Evolutionary conservation across 2,329 filamentous ascomycete genomes (phyloP), one percentile per base, ranked within the genome.

Genomic region (Hypoxylon rubiginosum): DNA sequence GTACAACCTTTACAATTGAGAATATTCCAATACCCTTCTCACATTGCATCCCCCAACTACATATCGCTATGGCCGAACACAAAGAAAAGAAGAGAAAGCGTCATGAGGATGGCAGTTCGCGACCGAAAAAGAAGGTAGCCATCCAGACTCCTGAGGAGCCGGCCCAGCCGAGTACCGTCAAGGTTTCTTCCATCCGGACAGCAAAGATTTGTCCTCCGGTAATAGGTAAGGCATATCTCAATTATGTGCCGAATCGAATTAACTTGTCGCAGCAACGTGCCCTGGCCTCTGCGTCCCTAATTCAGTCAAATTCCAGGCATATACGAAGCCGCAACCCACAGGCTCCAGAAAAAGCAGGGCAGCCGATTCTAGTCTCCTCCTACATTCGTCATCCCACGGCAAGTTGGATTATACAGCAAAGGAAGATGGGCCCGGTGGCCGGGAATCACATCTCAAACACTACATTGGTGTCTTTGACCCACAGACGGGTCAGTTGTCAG

Each of bases 381-480:
- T 91, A 46, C 86, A 90, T 74, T 88, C 88, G 8, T 82, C 82
- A 3, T 80, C 80, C 49, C 86, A 91, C 75, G 82, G 79, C 30
- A 87, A 82, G 43, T 75, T 91, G 41, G 85, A 90, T 72, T 90
- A 89, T 71, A 88, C 83, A 5, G 88, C 82, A 28, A 83, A 84
- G 62, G 86, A 90, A 73, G 84, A 87, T 53, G 79, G 80, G 11
- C 73, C 73, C 1, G 77, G 77, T 26, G 79, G 78, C 10, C 72
- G 75, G 11, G 80, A 84, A 60, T 75, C 80, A 4, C 74, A 85
- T 3, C 68, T 90, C 49, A 90, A 88, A 58, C 88, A 91, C 76
- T 92, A 89, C 73, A 78, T 92, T 28, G 90, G 88, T 15, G 80
- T 91, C 4, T 90, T 86, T 66, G 88, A 92, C 70, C 86, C 88